These are phyloP conservation scores for Solanum hybrid DNA, from an alignment of 305 asterid genomes.

Conservation along the genomic window DNA sequence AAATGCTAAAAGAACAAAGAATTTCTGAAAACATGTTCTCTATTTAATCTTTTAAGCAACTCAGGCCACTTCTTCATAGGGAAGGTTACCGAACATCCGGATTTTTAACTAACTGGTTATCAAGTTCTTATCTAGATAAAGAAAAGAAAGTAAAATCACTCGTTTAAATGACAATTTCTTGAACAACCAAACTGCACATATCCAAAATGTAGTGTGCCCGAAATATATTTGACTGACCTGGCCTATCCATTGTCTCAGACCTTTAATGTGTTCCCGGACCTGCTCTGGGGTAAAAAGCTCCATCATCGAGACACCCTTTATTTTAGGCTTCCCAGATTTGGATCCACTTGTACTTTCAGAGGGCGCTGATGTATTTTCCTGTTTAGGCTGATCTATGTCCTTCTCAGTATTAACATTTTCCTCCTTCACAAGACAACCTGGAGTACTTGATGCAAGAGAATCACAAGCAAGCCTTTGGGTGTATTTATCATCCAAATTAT, in stretches of 20 bases:
- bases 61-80: neutral
- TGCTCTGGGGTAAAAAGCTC: conserved; percentile 93
- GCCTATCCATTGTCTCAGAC: conserved; percentile 98
- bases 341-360: conserved; percentile 44
- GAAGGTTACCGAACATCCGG: neutral
- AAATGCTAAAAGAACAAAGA: neutral
- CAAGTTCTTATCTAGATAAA: neutral
- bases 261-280: conserved; percentile 72
- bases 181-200: neutral
- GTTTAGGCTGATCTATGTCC: conserved; percentile 46
- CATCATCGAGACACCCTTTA: conserved; percentile 89
- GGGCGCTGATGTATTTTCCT: conserved; percentile 39
- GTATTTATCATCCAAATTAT: conserved; percentile 33
- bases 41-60: neutral
- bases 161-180: neutral
- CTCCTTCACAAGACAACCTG: conserved; percentile 32
- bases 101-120: neutral
- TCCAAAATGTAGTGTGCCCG: neutral
- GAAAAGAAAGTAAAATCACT: neutral
- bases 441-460: conserved; percentile 20
- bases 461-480: conserved; percentile 39
- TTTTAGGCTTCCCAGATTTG: conserved; percentile 87
- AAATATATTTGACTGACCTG: conserved; percentile 52
- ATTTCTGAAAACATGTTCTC: neutral
- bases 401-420: conserved; percentile 50